A percentile compares a stretch with the other conserved stretches of the same genome.
Evolutionary conservation across 2,329 filamentous ascomycete species (phyloP).

Genomic region (Blastomyces percursus): DNA sequence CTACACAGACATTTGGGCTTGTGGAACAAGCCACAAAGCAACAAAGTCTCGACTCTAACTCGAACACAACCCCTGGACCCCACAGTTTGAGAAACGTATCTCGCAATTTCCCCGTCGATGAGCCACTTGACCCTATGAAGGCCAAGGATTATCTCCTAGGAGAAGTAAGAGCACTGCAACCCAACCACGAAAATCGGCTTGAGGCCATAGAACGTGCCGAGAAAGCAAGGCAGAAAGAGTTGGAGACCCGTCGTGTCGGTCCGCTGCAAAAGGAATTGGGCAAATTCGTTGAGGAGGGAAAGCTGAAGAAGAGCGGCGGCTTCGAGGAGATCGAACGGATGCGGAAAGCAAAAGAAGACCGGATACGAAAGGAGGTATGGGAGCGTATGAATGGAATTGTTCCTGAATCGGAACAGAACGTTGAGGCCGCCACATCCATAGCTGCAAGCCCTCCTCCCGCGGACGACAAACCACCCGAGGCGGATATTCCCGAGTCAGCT

Average conservation of each 20-base stretch:
- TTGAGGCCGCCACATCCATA: conserved; percentile 14
- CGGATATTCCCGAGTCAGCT: not conserved
- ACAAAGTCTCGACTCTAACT: conserved; percentile 60
- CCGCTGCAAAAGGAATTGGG: conserved; percentile 79
- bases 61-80: conserved; percentile 28
- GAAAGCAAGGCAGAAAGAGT: conserved; percentile 77
- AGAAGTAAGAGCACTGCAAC: conserved; percentile 84
- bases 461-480: not conserved
- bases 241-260: conserved; percentile 61
- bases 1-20: conserved; percentile 80
- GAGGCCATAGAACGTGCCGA: conserved; percentile 98
- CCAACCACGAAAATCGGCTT: conserved; percentile 84
- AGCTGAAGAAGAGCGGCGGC: conserved; percentile 89
- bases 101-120: conserved; percentile 40
- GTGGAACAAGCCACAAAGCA: conserved; percentile 98
- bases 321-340: conserved; percentile 87
- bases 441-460: not conserved
- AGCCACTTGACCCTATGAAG: conserved; percentile 57
- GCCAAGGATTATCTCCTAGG: conserved; percentile 87
- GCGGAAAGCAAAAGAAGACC: conserved; percentile 74
- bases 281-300: conserved; percentile 76
- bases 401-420: conserved; percentile 37
- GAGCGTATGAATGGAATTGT: conserved; percentile 43
- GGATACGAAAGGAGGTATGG: conserved; percentile 64
- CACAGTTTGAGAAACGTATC: conserved; percentile 41